Base-by-base conservation (phyloP, 2,329 filamentous ascomycete genomes). In the Lizonia empirigonia region DNA sequence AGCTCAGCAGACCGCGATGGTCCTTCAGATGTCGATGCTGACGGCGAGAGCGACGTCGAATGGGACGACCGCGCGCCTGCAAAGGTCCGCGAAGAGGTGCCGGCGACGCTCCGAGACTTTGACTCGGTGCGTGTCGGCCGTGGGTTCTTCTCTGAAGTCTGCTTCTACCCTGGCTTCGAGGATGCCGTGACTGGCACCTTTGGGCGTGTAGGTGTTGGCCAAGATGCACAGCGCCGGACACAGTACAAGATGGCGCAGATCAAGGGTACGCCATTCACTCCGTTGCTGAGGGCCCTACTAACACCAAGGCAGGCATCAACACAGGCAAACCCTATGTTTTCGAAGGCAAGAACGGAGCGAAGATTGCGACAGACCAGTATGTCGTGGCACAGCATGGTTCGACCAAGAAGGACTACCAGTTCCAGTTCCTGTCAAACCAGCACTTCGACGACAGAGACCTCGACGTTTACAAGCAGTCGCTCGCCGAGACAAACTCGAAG, bases 131-230 rank as follows among this genome's bases (percentile, higher is more conserved):
- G 91, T 50, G 83, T 99, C 51, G 90, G 92, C 40, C 85, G 94
- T 56, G 88, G 84, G 60, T 89, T 91, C 67, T 96, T 99, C 71
- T 88, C 89, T 6, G 86, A 93, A 66, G 88, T 96, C 47, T 97
- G 91, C 80, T 96, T 96, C 77, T 93, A 92, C 62, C 94, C 94
- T 9, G 87, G 87, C 4, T 97, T 99, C 61, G 89, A 96, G 48
- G 78, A 88, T 7, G 82, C 88, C 23, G 89, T 97, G 64, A 85
- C 80, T 13, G 91, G 91, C 42, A 95, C 91, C 73, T 99, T 89
- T 70, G 87, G 88, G 29, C 89, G 94, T 42, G 85, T 97, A 59
- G 89, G 87, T 56, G 84, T 97, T 49, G 93, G 92, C 0, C 82
- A 87, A 10, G 88, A 95, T 68, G 81, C 86, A 18, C 89, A 84